Evolutionary conservation across 805 yeast species (phyloP).

Genomic region (Suhomyces sp.): DNA sequence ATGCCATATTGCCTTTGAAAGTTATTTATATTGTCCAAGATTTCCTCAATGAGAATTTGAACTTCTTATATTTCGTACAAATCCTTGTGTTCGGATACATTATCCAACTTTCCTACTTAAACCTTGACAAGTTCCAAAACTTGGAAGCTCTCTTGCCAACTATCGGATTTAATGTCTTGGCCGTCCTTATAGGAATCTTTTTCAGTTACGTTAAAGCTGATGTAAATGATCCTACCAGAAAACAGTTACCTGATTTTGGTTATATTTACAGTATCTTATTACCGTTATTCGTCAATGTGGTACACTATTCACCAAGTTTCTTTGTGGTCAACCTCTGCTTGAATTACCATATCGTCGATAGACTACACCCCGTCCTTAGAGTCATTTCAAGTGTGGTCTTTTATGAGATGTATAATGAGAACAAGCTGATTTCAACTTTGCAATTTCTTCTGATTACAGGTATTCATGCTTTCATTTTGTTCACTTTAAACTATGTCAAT

Average conservation of each 20-base stretch:
- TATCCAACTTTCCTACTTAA: constrained; percentile 29
- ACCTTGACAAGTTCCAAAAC: constrained; percentile 15
- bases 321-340: constrained; percentile 34
- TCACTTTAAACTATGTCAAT: constrained; percentile 28
- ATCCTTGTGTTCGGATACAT: constrained; percentile 29
- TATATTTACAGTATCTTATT: constrained; percentile 33
- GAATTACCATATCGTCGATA: constrained; percentile 34
- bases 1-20: constrained; percentile 8
- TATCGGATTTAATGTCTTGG: constrained; percentile 35
- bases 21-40: constrained; percentile 35
- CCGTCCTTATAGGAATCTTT: constrained; percentile 29
- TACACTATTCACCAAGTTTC: constrained; percentile 21
- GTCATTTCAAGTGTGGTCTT: constrained; percentile 29
- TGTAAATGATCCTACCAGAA: constrained; percentile 11
- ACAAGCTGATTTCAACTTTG: constrained; percentile 14
- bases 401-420: constrained; percentile 33
- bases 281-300: constrained; percentile 27
- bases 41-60: constrained; percentile 35
- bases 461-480: constrained; percentile 22
- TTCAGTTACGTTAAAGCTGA: constrained; percentile 24
- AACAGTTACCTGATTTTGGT: constrained; percentile 37
- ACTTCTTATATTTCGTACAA: constrained; percentile 31
- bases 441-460: constrained; percentile 24
- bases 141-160: constrained; percentile 17
- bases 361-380: constrained; percentile 29